A percentile compares a stretch with the other conserved stretches of the same genome.
phyloP scores from a whole-genome alignment of 805 yeast species.

The Candida maris region DNA sequence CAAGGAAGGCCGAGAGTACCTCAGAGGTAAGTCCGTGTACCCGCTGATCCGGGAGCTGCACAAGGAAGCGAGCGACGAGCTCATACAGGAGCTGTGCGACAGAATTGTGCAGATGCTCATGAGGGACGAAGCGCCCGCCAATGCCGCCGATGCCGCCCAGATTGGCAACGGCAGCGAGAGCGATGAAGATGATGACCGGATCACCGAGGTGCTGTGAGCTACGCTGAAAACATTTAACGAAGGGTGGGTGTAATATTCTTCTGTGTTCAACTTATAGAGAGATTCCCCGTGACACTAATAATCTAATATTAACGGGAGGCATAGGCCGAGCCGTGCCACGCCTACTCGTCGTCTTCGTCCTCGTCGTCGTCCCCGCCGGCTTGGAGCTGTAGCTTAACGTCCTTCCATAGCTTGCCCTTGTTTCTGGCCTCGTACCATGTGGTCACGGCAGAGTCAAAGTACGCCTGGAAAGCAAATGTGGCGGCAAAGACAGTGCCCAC shows the following conservation, averaged over 20 bases:
- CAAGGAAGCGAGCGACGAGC: conserved; percentile 42
- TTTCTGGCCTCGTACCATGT: conserved; percentile 73
- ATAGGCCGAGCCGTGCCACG: no score
- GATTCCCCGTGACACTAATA: no score
- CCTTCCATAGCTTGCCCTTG: conserved; percentile 84
- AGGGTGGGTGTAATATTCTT: no score
- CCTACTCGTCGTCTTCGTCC: conserved; percentile 54
- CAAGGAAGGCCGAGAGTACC: conserved; percentile 62
- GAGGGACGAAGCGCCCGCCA: conserved; percentile 75
- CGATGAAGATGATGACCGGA: conserved; percentile 48
- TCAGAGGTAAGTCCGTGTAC: conserved; percentile 81
- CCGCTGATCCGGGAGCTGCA: conserved; percentile 85
- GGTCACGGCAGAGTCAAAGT: conserved; percentile 65
- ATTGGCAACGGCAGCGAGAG: conserved; percentile 42
- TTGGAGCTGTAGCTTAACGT: conserved; percentile 57
- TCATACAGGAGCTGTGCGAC: conserved; percentile 68
- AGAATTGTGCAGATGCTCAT: conserved; percentile 83
- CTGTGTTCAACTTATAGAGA: no score
- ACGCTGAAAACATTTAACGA: no score
- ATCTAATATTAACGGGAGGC: no score
- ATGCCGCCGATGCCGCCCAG: conserved; percentile 44
- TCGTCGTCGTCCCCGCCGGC: conserved; percentile 56
- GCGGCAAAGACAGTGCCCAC: conserved; percentile 80
- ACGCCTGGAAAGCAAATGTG: conserved; percentile 82
- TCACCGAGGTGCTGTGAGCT: conserved; percentile 53